These are phyloP conservation scores for Heliophila coronopifolia DNA, from an alignment of 441 rosid species.

Conservation along the genomic window DNA sequence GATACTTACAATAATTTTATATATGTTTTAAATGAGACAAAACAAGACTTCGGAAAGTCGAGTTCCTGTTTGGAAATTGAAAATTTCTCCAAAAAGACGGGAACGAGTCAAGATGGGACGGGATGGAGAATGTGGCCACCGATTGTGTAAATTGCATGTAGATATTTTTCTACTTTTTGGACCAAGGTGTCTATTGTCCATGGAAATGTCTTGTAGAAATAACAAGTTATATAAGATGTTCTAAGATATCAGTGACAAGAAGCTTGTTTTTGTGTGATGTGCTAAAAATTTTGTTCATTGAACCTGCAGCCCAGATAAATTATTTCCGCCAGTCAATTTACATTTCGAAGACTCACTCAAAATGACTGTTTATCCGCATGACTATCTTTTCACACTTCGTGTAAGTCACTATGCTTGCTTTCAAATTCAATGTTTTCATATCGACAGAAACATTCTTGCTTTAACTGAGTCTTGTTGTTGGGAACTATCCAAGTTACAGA, in stretches of 20 bases:
- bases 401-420: conserved; percentile 38
- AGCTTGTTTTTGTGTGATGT: neutral
- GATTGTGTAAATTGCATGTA: neutral
- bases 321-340: conserved; percentile 63
- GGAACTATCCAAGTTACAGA: too few relatives aligned
- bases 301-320: conserved; percentile 66
- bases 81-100: too few relatives aligned
- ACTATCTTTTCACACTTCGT: conserved; percentile 60
- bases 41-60: too few relatives aligned
- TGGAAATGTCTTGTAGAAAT: neutral
- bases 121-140: too few relatives aligned
- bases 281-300: conserved; percentile 8
- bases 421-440: too few relatives aligned
- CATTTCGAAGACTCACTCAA: conserved; percentile 58
- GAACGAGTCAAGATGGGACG: too few relatives aligned
- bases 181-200: neutral
- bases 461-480: too few relatives aligned
- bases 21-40: too few relatives aligned
- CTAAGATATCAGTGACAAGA: neutral
- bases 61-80: too few relatives aligned
- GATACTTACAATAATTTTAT: too few relatives aligned
- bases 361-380: conserved; percentile 58
- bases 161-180: neutral
- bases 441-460: too few relatives aligned
- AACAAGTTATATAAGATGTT: neutral